Evolutionary conservation across 2,329 filamentous ascomycete genomes (phyloP), one percentile per base, ranked within the genome.

Genomic region (Aspergillus quadricinctus): DNA sequence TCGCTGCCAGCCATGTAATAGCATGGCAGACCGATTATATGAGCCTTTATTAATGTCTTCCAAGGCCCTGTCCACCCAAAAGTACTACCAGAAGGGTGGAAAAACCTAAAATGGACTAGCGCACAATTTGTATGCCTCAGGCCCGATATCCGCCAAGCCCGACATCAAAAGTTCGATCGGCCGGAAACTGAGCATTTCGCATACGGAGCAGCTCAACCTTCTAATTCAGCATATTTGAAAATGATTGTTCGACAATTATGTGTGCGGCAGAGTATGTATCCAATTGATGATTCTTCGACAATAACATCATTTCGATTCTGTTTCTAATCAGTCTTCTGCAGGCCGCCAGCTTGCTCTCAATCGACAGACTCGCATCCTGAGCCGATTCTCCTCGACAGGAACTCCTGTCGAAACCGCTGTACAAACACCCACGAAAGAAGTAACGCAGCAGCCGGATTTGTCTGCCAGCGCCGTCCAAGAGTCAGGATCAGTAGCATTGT

Each of bases 201-300:
- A 52, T 53, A 57, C 61, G 50, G 27, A 57, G 62, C 60, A 58
- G 50, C 58, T 43, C 45, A 48, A 28, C 54, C 50, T 49, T 37
- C 53, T 45, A 53, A 55, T 53, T 58, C 56, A 53, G 51, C 56
- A 63, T 52, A 61, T 9, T 48, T 50, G 69, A 72, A 53, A 50
- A 77, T 77, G 75, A 76, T 76, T 68, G 67, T 76, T 63, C 72
- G 74, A 61, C 66, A 72, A 54, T 50, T 74, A 46, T 70, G 66
- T 62, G 59, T 70, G 67, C 73, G 73, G 69, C 75, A 77, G 57
- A 69, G 75, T 77, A 55, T 65, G 74, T 69, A 10, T 48, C 8
- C 10, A 25, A 4, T 25, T 9, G 14, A 3, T 5, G 37, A 23
- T 2, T 8, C 23, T 50, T 7, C 3, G 9, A 28, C 8, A 25